phyloP scores from a whole-genome alignment of 306 rosid genomes.

The Calophaca sinica region DNA sequence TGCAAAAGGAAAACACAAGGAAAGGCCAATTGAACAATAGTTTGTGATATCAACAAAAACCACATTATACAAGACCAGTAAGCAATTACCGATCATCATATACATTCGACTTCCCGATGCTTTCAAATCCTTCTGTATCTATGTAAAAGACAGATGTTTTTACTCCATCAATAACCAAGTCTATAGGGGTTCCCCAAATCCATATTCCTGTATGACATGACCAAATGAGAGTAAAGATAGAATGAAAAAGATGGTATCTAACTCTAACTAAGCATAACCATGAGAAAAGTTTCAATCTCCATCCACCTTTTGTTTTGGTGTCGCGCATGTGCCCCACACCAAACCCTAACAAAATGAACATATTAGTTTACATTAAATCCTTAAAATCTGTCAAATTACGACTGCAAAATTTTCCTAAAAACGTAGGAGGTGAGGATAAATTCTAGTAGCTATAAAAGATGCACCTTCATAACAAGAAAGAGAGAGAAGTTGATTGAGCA shows the following conservation, averaged over 20 bases:
- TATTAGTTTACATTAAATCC: constrained; percentile 27
- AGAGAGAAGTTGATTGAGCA: constrained; percentile 97
- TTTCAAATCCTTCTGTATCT: constrained; percentile 99
- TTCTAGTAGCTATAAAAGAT: constrained; percentile 37
- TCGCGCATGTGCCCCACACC: constrained; percentile 99
- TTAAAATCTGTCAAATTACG: constrained; percentile 35
- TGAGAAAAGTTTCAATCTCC: constrained; percentile 42
- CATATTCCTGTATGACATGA: constrained; percentile 74
- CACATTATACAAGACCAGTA: constrained; percentile 38
- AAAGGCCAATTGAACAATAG: constrained; percentile 26
- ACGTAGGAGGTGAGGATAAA: constrained; percentile 13
- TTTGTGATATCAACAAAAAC: constrained; percentile 32
- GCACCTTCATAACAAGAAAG: constrained; percentile 97
- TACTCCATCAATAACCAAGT: constrained; percentile 85
- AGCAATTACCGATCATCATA: constrained; percentile 94
- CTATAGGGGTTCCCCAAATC: constrained; percentile 97
- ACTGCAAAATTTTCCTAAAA: constrained; percentile 32
- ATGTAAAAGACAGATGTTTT: constrained; percentile 93
- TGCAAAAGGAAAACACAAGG: constrained; percentile 54
- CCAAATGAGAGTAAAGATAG: constrained; percentile 40
- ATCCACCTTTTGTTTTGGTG: constrained; percentile 93
- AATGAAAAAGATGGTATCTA: constrained; percentile 21
- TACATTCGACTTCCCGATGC: constrained; percentile 95
- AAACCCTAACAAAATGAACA: constrained; percentile 65
- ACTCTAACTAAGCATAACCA: constrained; percentile 42